These are phyloP conservation scores for Phanerochaete carnosa DNA, from an alignment of 768 basidiomycete genomes.

Conservation along the genomic window DNA sequence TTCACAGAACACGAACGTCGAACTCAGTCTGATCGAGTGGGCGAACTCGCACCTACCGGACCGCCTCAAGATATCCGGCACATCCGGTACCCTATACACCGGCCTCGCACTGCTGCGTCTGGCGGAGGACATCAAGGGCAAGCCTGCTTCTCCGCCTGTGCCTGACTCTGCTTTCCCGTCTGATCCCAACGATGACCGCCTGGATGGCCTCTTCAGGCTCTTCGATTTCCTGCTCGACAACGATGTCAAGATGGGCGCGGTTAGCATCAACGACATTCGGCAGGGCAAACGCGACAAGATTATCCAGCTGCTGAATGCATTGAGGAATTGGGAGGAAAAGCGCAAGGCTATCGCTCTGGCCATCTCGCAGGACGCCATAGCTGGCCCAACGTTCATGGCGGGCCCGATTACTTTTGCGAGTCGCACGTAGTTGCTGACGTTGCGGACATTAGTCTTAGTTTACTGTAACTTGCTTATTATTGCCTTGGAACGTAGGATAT, in stretches of 20 bases:
- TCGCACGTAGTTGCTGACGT: not conserved
- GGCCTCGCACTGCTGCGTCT: slow-evolving; percentile 83
- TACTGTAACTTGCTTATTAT: not conserved
- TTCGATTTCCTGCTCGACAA: slow-evolving; percentile 94
- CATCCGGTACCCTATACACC: slow-evolving; percentile 40
- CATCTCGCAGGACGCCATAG: slow-evolving; percentile 35
- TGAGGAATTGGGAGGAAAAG: slow-evolving; percentile 82
- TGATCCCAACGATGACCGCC: slow-evolving; percentile 66
- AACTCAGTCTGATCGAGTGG: slow-evolving; percentile 75
- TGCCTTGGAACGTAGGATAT: not conserved
- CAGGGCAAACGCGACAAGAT: slow-evolving; percentile 81
- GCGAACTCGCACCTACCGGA: slow-evolving; percentile 81
- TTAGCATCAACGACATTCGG: slow-evolving; percentile 92
- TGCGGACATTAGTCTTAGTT: not conserved
- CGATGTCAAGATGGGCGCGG: slow-evolving; percentile 85
- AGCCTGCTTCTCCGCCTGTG: slow-evolving; percentile 64
- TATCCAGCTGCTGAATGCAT: slow-evolving; percentile 68
- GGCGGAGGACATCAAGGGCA: slow-evolving; percentile 75
- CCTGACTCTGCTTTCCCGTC: slow-evolving; percentile 77
- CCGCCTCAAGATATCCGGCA: slow-evolving; percentile 53
- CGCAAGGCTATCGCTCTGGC: slow-evolving; percentile 51
- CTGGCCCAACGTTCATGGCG: slow-evolving; percentile 26
- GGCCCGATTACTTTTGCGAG: slow-evolving; percentile 11
- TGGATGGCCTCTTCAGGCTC: slow-evolving; percentile 83
- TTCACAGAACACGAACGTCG: slow-evolving; percentile 26